A percentile compares a stretch with the other conserved stretches of the same genome.
phyloP scores from a whole-genome alignment of 31 red algal species.

The Porphyra umbilicalis region DNA sequence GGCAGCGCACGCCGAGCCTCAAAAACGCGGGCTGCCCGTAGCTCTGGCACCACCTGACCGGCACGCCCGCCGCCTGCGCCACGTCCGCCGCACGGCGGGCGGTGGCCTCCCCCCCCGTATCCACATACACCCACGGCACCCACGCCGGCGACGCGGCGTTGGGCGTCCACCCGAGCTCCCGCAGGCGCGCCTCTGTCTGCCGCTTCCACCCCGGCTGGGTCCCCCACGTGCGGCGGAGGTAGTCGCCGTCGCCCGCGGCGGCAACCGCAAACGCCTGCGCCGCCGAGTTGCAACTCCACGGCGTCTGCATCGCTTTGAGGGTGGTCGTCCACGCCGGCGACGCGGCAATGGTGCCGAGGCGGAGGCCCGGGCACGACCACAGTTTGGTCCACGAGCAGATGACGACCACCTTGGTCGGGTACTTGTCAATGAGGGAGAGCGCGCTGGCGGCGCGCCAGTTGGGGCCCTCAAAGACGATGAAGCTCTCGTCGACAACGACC shows the following conservation, averaged over 20 bases:
- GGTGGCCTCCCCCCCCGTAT: conserved; percentile 23
- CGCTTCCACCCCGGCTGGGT: conserved; percentile 53
- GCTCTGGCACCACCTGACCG: conserved; percentile 72
- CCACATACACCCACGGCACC: conserved; percentile 89
- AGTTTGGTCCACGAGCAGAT: conserved; percentile 91
- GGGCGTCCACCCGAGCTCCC: conserved; percentile 47
- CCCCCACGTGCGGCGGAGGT: conserved; percentile 81
- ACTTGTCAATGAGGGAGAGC: conserved; percentile 59
- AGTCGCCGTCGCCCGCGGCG: conserved; percentile 51
- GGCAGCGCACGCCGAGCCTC: conserved; percentile 69
- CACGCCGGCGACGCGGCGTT: conserved; percentile 47
- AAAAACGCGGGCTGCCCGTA: conserved; percentile 67
- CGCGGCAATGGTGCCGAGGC: conserved; percentile 72
- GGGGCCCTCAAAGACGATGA: conserved; percentile 84
- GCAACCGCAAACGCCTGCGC: conserved; percentile 83
- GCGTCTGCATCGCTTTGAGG: conserved; percentile 80
- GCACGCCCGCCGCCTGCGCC: conserved; percentile 68
- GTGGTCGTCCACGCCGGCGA: conserved; percentile 44
- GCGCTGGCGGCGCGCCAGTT: conserved; percentile 66
- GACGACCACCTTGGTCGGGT: conserved; percentile 69
- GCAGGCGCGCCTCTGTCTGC: conserved; percentile 23
- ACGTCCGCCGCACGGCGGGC: conserved; percentile 39
- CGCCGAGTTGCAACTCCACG: conserved; percentile 68
- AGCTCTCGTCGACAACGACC: conserved; percentile 88
- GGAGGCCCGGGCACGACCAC: conserved; percentile 90